phyloP scores from a whole-genome alignment of 2,329 filamentous ascomycete genomes.

The Biscogniauxia marginata region DNA sequence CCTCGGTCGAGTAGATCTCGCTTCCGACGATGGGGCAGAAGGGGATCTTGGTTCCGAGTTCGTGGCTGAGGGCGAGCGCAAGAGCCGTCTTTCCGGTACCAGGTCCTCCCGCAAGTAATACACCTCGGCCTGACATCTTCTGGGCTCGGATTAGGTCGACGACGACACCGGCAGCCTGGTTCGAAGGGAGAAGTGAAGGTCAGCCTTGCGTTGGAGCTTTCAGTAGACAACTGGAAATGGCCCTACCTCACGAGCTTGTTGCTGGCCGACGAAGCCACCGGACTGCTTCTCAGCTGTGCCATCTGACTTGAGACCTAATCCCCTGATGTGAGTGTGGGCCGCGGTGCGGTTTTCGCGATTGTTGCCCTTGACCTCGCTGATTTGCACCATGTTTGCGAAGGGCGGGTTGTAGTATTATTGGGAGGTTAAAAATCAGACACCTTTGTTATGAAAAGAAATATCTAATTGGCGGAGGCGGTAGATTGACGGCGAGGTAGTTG shows the following conservation, averaged over 20 bases:
- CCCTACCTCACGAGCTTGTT: constrained; percentile 79
- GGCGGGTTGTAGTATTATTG: constrained; percentile 11
- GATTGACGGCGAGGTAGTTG: not conserved
- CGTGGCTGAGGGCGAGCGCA: constrained; percentile 92
- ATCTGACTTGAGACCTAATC: constrained; percentile 81
- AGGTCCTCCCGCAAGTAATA: constrained; percentile 89
- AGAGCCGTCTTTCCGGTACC: constrained; percentile 97
- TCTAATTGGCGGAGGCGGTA: not conserved
- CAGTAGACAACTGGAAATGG: not conserved
- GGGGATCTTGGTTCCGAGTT: constrained; percentile 95
- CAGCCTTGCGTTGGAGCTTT: constrained; percentile 12
- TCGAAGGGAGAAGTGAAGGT: constrained; percentile 7
- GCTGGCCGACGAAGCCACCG: constrained; percentile 87
- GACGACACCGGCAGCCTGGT: constrained; percentile 85
- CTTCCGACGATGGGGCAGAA: constrained; percentile 98
- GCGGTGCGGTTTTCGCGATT: constrained; percentile 94
- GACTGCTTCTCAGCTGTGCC: constrained; percentile 78
- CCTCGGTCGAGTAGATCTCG: constrained; percentile 96
- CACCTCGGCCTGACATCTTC: constrained; percentile 95
- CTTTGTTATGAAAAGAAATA: not conserved
- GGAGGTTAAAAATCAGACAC: constrained; percentile 1
- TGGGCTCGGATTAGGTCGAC: constrained; percentile 94
- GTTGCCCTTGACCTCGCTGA: constrained; percentile 93
- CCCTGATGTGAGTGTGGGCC: constrained; percentile 96
- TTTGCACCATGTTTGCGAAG: constrained; percentile 70